phyloP scores from a whole-genome alignment of 164 flowering plant species.

The Euptelea pleiosperma region DNA sequence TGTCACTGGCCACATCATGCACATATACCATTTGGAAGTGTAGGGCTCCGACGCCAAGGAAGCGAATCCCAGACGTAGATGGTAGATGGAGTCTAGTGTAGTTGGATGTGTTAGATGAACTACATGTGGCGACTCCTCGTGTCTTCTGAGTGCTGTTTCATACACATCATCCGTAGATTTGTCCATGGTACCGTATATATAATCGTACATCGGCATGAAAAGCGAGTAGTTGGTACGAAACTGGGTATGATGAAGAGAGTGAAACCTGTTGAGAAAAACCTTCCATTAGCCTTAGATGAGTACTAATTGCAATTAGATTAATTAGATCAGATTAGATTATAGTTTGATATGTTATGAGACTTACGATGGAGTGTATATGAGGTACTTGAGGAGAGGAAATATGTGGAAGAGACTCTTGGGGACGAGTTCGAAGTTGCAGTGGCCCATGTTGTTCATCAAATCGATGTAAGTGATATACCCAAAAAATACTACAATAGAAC shows the following conservation, averaged over 20 bases:
- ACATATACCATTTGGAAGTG: conserved; percentile 49
- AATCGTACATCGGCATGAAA: conserved; percentile 56
- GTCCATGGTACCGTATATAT: conserved; percentile 59
- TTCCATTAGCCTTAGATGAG: no score
- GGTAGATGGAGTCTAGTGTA: conserved; percentile 58
- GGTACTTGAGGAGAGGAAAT: conserved; percentile 44
- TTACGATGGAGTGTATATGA: conserved; percentile 62
- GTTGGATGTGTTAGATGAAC: conserved; percentile 72
- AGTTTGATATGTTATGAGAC: conserved; percentile 22
- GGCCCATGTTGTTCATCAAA: conserved; percentile 56
- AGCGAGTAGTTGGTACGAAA: conserved; percentile 49
- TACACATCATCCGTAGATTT: conserved; percentile 44
- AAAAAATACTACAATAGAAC: conserved; percentile 17
- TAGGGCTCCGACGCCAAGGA: conserved; percentile 55
- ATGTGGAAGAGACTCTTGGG: conserved; percentile 31
- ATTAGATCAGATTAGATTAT: neutral
- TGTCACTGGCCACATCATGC: conserved; percentile 59
- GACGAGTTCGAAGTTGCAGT: conserved; percentile 52
- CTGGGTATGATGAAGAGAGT: conserved; percentile 52
- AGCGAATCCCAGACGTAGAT: conserved; percentile 56
- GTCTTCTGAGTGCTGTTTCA: conserved; percentile 31
- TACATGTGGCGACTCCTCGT: conserved; percentile 44
- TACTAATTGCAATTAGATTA: no score
- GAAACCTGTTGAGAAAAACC: conserved; percentile 26
- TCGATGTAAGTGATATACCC: conserved; percentile 38